Base-by-base conservation (phyloP, 1,139 yeast genomes). In the Lodderomyces orthopsilosis region DNA sequence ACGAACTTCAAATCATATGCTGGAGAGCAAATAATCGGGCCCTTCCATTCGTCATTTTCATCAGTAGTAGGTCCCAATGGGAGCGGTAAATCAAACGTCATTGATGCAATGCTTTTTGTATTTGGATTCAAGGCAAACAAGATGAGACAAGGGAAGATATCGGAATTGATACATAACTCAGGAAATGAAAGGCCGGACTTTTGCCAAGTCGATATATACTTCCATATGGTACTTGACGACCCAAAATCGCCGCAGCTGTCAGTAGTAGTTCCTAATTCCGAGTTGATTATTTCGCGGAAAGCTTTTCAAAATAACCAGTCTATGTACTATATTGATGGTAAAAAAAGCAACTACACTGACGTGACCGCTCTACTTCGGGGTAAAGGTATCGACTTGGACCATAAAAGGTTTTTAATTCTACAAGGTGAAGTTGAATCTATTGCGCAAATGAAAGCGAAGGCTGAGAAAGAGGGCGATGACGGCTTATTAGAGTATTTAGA, bases 1-100 rank as follows among this genome's bases (percentile, higher is more conserved):
- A 83, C 84, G 4, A 86, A 94, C 59, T 94, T 93, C 76, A 94
- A 94, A 58, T 90, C 98, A 0, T 94, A 94, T 61, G 98, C 98
- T 0, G 98, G 98, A 0, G 68, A 75, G n/a, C 98, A 93, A 64
- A 79, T 79, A 8, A 87, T 94, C 46, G 99, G 99, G 0, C 98
- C 99, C 0, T 94, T 94, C 62, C 86, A 93, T 59, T 69, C 90
- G 37, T 88, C 95, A 2, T 94, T 94, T 59, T 88, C 96, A 7
- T 97, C 99, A 0, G 95, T 94, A 8, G 98, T 94, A n/a, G 99
- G 99, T 0, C 98, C 98, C 3, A 94, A 94, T 61, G 99, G 99
- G 24, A 87, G 96, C 34, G 98, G 98, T 7, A 93, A 93, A 63
- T 91, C 98, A 10, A 94, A 94, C 59, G 98, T 94, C 33, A 94